These are phyloP conservation scores for Heritiera fomes DNA, from an alignment of 345 rosid species.

Conservation along the genomic window DNA sequence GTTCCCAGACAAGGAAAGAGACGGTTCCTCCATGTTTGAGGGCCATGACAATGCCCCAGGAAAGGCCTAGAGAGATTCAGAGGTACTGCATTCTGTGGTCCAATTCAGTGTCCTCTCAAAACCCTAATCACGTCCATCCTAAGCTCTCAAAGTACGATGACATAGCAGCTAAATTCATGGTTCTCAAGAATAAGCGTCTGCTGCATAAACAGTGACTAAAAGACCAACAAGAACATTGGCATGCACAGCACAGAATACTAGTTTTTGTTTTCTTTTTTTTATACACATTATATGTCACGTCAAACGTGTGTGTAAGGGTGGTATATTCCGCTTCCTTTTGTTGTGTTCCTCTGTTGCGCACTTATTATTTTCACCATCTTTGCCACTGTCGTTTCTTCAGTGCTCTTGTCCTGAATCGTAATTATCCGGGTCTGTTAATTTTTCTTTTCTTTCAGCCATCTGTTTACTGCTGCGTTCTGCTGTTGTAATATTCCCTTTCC, in stretches of 20 bases:
- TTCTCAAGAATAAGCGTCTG: too few species aligned
- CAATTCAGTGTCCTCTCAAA: too few species aligned
- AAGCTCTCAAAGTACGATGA: too few species aligned
- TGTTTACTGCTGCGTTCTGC: conserved; percentile 93
- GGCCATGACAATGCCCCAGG: conserved; percentile 61
- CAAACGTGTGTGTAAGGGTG: too few species aligned
- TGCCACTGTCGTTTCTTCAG: conserved; percentile 38
- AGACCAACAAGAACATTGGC: too few species aligned
- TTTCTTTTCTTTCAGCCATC: conserved; percentile 43
- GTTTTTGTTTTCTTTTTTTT: background rate
- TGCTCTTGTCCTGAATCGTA: conserved; percentile 45
- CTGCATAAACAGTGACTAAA: too few species aligned
- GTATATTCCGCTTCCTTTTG: too few species aligned
- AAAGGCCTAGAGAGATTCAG: conserved; percentile 28
- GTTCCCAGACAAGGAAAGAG: conserved; percentile 17
- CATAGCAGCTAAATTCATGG: too few species aligned
- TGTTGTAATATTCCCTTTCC: conserved; percentile 85
- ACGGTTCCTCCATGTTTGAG: conserved; percentile 36
- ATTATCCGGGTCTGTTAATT: conserved; percentile 21
- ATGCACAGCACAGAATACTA: background rate
- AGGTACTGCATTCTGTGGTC: conserved; percentile 29
- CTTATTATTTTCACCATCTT: conserved; percentile 24
- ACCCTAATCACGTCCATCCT: too few species aligned
- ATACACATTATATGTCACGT: too few species aligned
- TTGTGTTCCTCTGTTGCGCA: conserved; percentile 41